phyloP scores from a whole-genome alignment of 108 stramenopile genomes.

The Poteriospumella lacustris region DNA sequence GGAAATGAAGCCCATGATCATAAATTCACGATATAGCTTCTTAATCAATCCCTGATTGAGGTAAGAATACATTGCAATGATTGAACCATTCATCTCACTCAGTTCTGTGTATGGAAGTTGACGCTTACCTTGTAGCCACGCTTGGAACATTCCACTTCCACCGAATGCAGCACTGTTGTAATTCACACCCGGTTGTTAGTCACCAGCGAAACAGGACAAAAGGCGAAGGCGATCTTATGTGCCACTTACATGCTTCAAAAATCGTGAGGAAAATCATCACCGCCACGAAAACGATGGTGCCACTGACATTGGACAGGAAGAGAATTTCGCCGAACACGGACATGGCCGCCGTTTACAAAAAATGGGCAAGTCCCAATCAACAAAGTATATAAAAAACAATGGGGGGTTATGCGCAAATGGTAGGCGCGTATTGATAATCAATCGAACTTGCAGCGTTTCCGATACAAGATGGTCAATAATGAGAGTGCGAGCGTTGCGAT shows the following conservation, averaged over 20 bases:
- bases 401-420: no score
- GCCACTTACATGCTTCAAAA: conserved; percentile 9
- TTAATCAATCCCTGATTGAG: conserved; percentile 1
- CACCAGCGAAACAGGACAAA: not conserved
- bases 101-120: not conserved
- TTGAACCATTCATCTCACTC: not conserved
- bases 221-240: not conserved
- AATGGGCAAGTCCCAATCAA: not conserved
- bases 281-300: not conserved
- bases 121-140: not conserved
- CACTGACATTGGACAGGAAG: not conserved
- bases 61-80: not conserved
- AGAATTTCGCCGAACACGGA: not conserved
- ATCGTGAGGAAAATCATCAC: not conserved
- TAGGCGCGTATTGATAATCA: no score
- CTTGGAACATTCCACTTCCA: not conserved
- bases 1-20: conserved; percentile 19
- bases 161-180: not conserved
- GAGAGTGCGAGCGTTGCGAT: no score
- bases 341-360: not conserved
- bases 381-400: not conserved
- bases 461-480: no score
- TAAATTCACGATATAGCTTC: conserved; percentile 9
- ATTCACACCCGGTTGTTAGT: not conserved
- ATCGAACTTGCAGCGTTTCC: no score